These are phyloP conservation scores for Mrakia hoshinonis DNA, from an alignment of 768 basidiomycete species.

Conservation along the genomic window DNA sequence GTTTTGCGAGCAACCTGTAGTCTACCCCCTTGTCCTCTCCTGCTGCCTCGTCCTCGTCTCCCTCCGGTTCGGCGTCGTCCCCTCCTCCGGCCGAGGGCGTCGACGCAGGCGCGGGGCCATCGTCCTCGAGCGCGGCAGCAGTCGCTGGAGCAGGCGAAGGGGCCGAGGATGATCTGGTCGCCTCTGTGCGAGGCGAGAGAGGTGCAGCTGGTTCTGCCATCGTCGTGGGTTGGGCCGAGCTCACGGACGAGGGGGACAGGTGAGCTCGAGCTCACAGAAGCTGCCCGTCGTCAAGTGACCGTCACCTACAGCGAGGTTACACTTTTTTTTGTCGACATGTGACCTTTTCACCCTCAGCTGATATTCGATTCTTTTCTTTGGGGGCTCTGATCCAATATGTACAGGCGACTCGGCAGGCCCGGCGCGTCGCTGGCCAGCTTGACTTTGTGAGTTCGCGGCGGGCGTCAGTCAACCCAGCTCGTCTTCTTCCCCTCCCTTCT, in stretches of 20 bases:
- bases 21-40: slow-evolving; percentile 28
- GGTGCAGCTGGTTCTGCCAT: not conserved
- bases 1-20: slow-evolving; percentile 21
- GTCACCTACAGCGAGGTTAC: too few relatives aligned
- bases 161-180: not conserved
- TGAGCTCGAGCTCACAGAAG: too few relatives aligned
- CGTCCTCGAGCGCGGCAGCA: not conserved
- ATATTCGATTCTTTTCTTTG: too few relatives aligned
- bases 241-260: too few relatives aligned
- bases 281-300: too few relatives aligned
- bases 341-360: too few relatives aligned
- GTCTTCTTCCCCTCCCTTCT: not conserved
- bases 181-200: not conserved
- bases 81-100: not conserved
- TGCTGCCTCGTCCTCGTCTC: slow-evolving; percentile 26
- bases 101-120: not conserved
- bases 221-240: not conserved
- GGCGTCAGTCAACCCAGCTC: too few relatives aligned
- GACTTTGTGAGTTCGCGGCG: not conserved
- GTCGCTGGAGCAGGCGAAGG: not conserved
- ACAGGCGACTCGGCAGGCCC: too few relatives aligned
- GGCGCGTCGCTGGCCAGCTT: not conserved
- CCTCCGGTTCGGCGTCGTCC: not conserved
- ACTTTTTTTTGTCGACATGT: too few relatives aligned
- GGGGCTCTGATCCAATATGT: too few relatives aligned